These are phyloP conservation scores for Talaromyces sp. DNA, from an alignment of 2,329 filamentous ascomycete genomes.

Conservation along the genomic window DNA sequence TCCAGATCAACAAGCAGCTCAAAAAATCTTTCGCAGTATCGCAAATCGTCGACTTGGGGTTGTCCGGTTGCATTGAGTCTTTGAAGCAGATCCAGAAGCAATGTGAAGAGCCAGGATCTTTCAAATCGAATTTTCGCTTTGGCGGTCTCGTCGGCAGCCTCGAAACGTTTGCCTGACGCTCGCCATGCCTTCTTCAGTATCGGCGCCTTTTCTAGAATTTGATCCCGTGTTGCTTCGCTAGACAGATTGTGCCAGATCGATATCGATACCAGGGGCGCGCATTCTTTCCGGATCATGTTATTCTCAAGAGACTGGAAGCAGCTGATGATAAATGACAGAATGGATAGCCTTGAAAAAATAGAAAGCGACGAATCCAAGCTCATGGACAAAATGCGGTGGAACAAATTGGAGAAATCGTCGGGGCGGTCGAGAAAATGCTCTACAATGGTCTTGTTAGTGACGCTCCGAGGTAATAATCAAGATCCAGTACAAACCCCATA, in stretches of 20 bases:
- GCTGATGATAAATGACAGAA: conserved; percentile 84
- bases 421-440: conserved; percentile 70
- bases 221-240: conserved; percentile 67
- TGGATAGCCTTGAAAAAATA: conserved; percentile 64
- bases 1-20: conserved; percentile 87
- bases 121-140: conserved; percentile 84
- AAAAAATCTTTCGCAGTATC: conserved; percentile 88
- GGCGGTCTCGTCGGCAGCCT: conserved; percentile 71
- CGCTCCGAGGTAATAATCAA: conserved; percentile 1
- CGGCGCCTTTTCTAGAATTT: conserved; percentile 63
- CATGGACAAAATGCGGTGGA: conserved; percentile 84
- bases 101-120: conserved; percentile 83
- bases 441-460: conserved; percentile 26
- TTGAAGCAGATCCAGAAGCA: conserved; percentile 76
- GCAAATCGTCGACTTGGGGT: conserved; percentile 53
- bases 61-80: conserved; percentile 55
- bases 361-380: conserved; percentile 66
- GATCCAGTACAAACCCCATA: conserved; percentile 62
- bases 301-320: conserved; percentile 93
- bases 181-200: conserved; percentile 86
- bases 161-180: conserved; percentile 76
- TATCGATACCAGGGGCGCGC: conserved; percentile 89
- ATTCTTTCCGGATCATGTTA: conserved; percentile 86
- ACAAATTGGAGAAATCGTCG: conserved; percentile 79
- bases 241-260: conserved; percentile 92